Percentiles rank a stretch among this genome's conserved stretches.
These are phyloP conservation scores for Terana coerulea DNA, from an alignment of 768 basidiomycete genomes.

Conservation along the genomic window DNA sequence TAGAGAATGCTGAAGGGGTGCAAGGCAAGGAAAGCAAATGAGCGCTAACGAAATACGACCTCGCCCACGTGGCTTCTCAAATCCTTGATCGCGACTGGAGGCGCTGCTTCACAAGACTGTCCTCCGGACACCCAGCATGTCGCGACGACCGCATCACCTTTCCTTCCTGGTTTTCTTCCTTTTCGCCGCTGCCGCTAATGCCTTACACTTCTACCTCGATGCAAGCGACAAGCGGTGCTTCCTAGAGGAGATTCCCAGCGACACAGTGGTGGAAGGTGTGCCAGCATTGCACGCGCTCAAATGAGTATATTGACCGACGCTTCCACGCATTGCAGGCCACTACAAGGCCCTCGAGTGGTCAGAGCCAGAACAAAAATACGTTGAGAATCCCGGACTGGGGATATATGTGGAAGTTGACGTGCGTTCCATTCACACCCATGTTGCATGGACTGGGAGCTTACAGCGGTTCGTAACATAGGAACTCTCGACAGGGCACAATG, in stretches of 20 bases:
- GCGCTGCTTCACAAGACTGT: background rate
- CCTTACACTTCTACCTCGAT: conserved; percentile 96
- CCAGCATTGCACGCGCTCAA: background rate
- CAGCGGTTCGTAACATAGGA: too few species aligned
- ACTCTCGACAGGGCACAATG: conserved; percentile 71
- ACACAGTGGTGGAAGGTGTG: conserved; percentile 92
- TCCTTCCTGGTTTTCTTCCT: conserved; percentile 36
- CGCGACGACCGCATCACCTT: conserved; percentile 26
- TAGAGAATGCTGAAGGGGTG: too few species aligned
- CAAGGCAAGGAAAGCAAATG: too few species aligned
- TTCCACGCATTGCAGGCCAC: conserved; percentile 54
- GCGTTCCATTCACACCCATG: conserved; percentile 24
- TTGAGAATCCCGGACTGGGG: conserved; percentile 71
- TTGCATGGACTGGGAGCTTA: background rate
- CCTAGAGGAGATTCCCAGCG: conserved; percentile 91
- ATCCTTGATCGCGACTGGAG: conserved; percentile 5
- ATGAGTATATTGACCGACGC: background rate
- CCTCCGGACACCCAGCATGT: conserved; percentile 5
- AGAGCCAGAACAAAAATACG: conserved; percentile 64
- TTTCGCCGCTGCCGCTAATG: conserved; percentile 48
- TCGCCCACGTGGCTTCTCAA: conserved; percentile 5
- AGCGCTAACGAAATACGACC: too few species aligned
- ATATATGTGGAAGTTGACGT: conserved; percentile 92
- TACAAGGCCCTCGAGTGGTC: conserved; percentile 93
- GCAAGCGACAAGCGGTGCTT: conserved; percentile 93